Percentiles rank a stretch among this genome's conserved stretches.
phyloP scores from a whole-genome alignment of 176 grass and related monocot genomes.

The Oropetium thomaeum region DNA sequence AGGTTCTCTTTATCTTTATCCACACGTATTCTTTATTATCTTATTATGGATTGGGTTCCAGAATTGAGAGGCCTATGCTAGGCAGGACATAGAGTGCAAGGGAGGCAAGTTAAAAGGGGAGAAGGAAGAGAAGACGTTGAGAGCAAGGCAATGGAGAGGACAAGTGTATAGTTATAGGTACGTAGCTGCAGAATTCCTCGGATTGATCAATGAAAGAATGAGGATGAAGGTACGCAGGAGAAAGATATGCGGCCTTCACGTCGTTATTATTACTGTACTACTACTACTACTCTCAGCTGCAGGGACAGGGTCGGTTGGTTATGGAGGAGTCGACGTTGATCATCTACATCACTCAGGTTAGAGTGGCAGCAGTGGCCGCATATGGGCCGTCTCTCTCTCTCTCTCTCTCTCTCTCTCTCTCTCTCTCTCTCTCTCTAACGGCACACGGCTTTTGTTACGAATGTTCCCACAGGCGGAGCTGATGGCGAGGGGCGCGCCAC shows the following conservation, averaged over 20 bases:
- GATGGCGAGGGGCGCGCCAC: background rate
- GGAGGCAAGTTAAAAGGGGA: background rate
- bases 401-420: background rate
- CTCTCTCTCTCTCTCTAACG: background rate
- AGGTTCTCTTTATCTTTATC: background rate
- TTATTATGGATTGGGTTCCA: too few relatives aligned
- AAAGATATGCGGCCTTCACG: background rate
- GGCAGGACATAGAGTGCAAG: background rate
- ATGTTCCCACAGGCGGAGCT: background rate
- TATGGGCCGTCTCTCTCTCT: background rate
- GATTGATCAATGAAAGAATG: background rate
- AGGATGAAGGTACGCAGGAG: background rate
- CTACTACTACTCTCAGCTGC: background rate
- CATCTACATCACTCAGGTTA: too few relatives aligned
- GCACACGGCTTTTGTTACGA: background rate
- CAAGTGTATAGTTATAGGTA: background rate
- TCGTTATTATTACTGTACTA: background rate
- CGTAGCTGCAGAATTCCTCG: background rate
- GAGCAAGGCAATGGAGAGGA: background rate
- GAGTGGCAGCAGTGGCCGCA: too few relatives aligned
- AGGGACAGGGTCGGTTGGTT: background rate
- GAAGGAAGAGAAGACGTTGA: background rate
- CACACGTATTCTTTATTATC: constrained; percentile 7
- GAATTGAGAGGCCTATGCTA: too few relatives aligned
- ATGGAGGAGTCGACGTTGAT: background rate